phyloP scores from a whole-genome alignment of 2,329 filamentous ascomycete species.

The Aspergillaceae sp. region DNA sequence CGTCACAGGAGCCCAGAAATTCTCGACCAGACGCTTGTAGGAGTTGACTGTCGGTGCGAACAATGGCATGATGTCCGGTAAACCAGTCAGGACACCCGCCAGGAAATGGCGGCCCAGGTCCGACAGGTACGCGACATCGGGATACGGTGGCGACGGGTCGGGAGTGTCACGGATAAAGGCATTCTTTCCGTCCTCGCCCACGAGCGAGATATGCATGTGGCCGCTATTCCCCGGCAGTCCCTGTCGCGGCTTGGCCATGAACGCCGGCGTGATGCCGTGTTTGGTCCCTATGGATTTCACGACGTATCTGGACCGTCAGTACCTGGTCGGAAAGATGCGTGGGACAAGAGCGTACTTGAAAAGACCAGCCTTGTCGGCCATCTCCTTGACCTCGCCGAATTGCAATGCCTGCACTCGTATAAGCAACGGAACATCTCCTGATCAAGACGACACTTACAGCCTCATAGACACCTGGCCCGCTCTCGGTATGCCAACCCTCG shows the following conservation, averaged over 20 bases:
- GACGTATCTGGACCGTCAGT: conserved; percentile 49
- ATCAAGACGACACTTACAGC: conserved; percentile 48
- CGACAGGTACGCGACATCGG: conserved; percentile 70
- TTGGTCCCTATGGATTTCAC: conserved; percentile 82
- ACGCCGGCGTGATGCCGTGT: conserved; percentile 88
- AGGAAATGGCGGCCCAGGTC: conserved; percentile 89
- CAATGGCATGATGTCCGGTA: conserved; percentile 92
- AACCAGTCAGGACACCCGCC: conserved; percentile 75
- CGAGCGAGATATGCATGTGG: conserved; percentile 88
- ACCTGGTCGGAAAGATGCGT: background rate
- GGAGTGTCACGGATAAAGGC: conserved; percentile 65
- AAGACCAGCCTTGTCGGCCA: conserved; percentile 84
- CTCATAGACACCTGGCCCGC: conserved; percentile 88
- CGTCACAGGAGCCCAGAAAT: conserved; percentile 97
- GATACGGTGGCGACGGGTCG: conserved; percentile 63
- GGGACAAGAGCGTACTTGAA: conserved; percentile 62
- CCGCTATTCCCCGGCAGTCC: conserved; percentile 90
- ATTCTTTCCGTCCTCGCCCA: conserved; percentile 73
- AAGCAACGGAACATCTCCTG: conserved; percentile 7
- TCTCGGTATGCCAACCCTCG: conserved; percentile 94
- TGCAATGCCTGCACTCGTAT: conserved; percentile 55
- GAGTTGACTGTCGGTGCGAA: conserved; percentile 93
- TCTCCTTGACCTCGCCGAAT: conserved; percentile 75
- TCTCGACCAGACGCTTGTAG: conserved; percentile 96
- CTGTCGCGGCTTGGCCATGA: conserved; percentile 95